phyloP scores from a whole-genome alignment of 257 asterid genomes.

The Henckelia pumila region DNA sequence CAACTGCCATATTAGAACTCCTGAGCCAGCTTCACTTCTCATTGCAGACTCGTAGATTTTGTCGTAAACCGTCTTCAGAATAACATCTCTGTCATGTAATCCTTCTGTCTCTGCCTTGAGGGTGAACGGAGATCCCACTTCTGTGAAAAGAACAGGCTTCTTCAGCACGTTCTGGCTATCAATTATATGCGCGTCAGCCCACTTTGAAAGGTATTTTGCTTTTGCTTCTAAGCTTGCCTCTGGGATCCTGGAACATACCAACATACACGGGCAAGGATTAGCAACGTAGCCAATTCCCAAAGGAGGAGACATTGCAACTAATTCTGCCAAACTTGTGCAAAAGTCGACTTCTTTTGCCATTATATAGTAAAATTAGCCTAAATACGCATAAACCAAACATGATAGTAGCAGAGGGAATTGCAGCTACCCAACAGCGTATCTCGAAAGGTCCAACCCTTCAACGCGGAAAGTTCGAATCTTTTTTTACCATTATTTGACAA shows the following conservation, averaged over 20 bases:
- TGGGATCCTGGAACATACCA: constrained; percentile 24
- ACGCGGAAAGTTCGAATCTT: too few species aligned
- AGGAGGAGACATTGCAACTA: too few species aligned
- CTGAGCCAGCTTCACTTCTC: constrained; percentile 37
- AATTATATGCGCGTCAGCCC: constrained; percentile 37
- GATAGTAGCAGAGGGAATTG: too few species aligned
- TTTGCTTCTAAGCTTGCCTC: constrained; percentile 18
- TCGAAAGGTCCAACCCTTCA: too few species aligned
- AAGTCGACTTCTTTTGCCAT: too few species aligned
- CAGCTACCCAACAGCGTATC: too few species aligned
- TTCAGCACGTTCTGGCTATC: constrained; percentile 31
- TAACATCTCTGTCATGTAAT: constrained; percentile 24
- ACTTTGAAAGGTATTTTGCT: constrained; percentile 30
- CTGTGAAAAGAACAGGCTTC: constrained; percentile 42
- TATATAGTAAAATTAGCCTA: too few species aligned
- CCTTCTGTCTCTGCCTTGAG: constrained; percentile 16
- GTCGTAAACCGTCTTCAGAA: constrained; percentile 30
- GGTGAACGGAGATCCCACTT: constrained; percentile 31
- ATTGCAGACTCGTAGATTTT: constrained; percentile 35
- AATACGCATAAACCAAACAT: too few species aligned
- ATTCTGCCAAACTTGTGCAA: too few species aligned
- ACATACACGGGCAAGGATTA: neutral
- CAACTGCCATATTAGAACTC: constrained; percentile 38
- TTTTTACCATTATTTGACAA: too few species aligned
- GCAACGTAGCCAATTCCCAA: neutral